A percentile compares a stretch with the other conserved stretches of the same genome.
Evolutionary conservation across 2,329 filamentous ascomycete genomes (phyloP).

Genomic region (Fusarium cicatricum): DNA sequence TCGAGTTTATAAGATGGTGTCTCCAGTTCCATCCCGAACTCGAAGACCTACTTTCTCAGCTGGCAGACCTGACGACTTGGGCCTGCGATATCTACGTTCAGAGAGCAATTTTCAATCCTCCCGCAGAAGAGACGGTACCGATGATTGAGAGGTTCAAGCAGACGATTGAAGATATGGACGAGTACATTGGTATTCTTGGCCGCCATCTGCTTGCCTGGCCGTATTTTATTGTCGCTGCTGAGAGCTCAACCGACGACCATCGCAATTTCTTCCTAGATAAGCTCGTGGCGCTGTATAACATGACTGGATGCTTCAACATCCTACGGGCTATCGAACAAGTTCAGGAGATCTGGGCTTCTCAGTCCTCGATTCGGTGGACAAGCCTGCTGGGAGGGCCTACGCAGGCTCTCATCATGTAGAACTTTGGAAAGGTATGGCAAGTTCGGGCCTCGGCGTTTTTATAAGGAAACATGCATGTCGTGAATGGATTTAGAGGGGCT

Average conservation of each 20-base stretch:
- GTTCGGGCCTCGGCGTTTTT: too few relatives aligned
- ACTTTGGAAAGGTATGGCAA: too few relatives aligned
- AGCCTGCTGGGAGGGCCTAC: slow-evolving; percentile 34
- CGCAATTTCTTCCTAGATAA: slow-evolving; percentile 34
- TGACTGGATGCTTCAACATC: slow-evolving; percentile 33
- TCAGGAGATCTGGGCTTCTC: slow-evolving; percentile 35
- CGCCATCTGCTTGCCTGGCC: slow-evolving; percentile 33
- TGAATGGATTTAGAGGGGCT: neutral
- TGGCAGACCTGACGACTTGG: slow-evolving; percentile 27
- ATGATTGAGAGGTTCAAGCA: slow-evolving; percentile 31
- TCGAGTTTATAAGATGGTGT: slow-evolving; percentile 35
- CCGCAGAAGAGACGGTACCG: slow-evolving; percentile 16
- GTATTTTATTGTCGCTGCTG: slow-evolving; percentile 35
- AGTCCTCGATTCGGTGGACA: slow-evolving; percentile 34
- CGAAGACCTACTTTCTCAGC: slow-evolving; percentile 20
- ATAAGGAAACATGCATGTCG: too few relatives aligned
- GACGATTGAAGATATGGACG: slow-evolving; percentile 24
- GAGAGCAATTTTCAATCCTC: slow-evolving; percentile 29
- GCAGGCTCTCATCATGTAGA: slow-evolving; percentile 37
- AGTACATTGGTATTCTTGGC: slow-evolving; percentile 30
- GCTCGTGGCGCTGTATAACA: slow-evolving; percentile 22
- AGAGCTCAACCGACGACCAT: slow-evolving; percentile 31
- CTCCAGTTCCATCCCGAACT: slow-evolving; percentile 34
- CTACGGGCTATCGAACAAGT: slow-evolving; percentile 37
- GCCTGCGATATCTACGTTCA: slow-evolving; percentile 37